A percentile compares a stretch with the other conserved stretches of the same genome.
Conservation (phyloP, 805 yeast genomes). For the Danielia oregonensis region DNA sequence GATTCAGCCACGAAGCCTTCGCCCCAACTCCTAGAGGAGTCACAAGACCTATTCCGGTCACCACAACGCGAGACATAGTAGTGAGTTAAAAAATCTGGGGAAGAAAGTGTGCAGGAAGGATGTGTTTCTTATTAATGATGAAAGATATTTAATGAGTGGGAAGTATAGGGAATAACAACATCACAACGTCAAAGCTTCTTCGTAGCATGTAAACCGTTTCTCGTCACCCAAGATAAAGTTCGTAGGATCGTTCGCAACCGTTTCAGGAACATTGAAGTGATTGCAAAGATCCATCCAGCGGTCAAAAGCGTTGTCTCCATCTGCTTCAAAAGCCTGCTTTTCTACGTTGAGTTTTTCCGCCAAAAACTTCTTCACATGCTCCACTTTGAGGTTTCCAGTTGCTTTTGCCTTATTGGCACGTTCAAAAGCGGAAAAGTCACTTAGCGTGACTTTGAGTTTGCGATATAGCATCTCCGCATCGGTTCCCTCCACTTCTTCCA, state of each 20-base stretch:
- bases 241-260: slow-evolving; percentile 22
- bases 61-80: slow-evolving; percentile 61
- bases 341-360: background rate
- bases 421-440: slow-evolving; percentile 28
- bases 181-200: too few species aligned
- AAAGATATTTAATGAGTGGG: too few species aligned
- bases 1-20: slow-evolving; percentile 47
- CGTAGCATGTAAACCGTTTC: slow-evolving; percentile 31
- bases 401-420: slow-evolving; percentile 18
- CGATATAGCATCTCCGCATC: slow-evolving; percentile 22
- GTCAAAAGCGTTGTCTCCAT: slow-evolving; percentile 13
- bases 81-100: slow-evolving; percentile 2
- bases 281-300: slow-evolving; percentile 31
- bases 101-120: too few species aligned
- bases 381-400: slow-evolving; percentile 28
- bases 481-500: slow-evolving; percentile 8
- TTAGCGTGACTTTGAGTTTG: slow-evolving; percentile 24
- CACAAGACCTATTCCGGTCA: slow-evolving; percentile 86
- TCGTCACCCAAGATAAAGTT: slow-evolving; percentile 41
- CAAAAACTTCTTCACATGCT: slow-evolving; percentile 22
- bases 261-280: slow-evolving; percentile 14
- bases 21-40: slow-evolving; percentile 83
- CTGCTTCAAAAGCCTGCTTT: background rate
- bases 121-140: too few species aligned
- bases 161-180: too few species aligned